Conservation (phyloP, 768 basidiomycete species). For the Gymnopilus dilepis region DNA sequence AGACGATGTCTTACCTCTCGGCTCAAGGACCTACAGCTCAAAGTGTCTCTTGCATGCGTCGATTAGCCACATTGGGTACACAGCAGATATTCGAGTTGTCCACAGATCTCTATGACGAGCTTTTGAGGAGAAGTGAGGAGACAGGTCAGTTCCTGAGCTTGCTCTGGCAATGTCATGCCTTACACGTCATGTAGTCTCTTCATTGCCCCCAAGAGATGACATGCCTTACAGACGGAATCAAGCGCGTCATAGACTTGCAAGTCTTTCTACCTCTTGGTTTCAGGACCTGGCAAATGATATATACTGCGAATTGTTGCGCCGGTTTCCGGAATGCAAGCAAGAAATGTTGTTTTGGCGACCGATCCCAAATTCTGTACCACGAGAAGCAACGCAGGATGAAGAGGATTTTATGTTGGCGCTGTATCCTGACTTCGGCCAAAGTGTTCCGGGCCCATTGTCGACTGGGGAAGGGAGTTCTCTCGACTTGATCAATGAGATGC, state of each 20-base stretch:
- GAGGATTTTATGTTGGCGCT: no score
- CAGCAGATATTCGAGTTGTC: conserved; percentile 65
- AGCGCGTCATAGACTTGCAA: conserved; percentile 95
- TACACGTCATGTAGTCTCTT: conserved; percentile 61
- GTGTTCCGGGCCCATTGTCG: no score
- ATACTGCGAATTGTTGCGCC: conserved; percentile 87
- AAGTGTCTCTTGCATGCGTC: no score
- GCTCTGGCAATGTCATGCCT: conserved; percentile 19
- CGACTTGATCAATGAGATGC: conserved; percentile 51
- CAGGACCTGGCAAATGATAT: conserved; percentile 97
- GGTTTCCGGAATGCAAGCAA: conserved; percentile 96
- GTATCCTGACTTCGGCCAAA: conserved; percentile 42
- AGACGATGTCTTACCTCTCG: no score
- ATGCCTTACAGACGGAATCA: no score
- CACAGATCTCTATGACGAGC: conserved; percentile 97
- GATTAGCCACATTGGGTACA: no score
- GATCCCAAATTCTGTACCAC: conserved; percentile 47
- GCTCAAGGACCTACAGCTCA: no score
- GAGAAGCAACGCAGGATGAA: no score
- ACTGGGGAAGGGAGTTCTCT: conserved; percentile 47
- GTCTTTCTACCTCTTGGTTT: conserved; percentile 87
- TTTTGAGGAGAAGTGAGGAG: conserved; percentile 76
- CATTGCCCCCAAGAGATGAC: conserved; percentile 80
- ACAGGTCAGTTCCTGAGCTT: conserved; percentile 51
- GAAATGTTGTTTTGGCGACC: conserved; percentile 63